Conservation (phyloP, 176 grass and related monocot species). For the Oryza meyeriana region DNA sequence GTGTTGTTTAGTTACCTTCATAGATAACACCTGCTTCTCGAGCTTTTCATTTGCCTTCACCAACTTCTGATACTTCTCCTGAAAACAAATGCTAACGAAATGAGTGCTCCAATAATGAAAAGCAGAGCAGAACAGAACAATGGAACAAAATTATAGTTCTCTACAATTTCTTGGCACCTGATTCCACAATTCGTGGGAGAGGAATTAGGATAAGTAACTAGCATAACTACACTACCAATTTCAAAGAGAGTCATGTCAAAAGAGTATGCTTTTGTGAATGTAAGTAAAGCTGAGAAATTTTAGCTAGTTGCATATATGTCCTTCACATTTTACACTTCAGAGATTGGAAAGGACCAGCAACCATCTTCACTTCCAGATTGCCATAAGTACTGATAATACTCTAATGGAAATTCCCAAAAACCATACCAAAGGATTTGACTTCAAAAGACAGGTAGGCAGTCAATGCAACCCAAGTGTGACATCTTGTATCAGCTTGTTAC, state of each 20-base stretch:
- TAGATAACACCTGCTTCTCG: constrained; percentile 30
- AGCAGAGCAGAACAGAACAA: not conserved
- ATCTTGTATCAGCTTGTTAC: not conserved
- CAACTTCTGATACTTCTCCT: constrained; percentile 45
- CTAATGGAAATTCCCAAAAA: constrained; percentile 6
- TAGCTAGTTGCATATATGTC: not conserved
- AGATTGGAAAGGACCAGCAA: not conserved
- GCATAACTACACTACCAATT: not conserved
- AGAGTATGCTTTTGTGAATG: not conserved
- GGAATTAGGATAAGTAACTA: not conserved
- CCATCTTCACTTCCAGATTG: not conserved
- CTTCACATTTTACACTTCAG: not conserved
- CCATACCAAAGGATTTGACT: not conserved
- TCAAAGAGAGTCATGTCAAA: not conserved
- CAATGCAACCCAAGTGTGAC: not conserved
- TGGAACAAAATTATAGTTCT: not conserved
- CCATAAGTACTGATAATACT: constrained; percentile 13
- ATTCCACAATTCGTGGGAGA: not conserved
- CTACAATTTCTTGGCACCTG: not conserved
- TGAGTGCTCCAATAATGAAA: not conserved
- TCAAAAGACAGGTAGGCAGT: not conserved
- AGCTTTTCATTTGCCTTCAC: constrained; percentile 49
- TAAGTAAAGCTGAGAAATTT: not conserved
- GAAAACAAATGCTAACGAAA: constrained; percentile 19
- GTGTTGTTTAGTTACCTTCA: constrained; percentile 34